Evolutionary conservation across 257 asterid species (phyloP).

Genomic region (Agastache rugosa): DNA sequence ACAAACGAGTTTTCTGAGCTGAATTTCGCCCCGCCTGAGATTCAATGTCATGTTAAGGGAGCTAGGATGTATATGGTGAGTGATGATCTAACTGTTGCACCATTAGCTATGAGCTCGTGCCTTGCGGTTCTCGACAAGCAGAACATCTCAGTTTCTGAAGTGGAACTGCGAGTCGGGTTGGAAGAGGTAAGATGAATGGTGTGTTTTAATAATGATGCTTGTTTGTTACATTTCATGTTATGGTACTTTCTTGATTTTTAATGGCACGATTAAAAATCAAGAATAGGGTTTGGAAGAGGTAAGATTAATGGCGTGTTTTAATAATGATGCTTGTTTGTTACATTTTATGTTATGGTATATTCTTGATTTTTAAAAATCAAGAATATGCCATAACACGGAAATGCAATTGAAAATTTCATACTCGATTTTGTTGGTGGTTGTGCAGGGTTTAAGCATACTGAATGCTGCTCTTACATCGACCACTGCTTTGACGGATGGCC

Average conservation of each 20-base stretch:
- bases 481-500: constrained; percentile 33
- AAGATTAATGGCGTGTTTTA: background rate
- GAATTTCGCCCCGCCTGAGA: background rate
- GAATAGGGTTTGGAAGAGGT: constrained; percentile 32
- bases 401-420: too few species aligned
- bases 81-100: background rate
- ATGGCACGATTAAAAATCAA: too few species aligned
- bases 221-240: too few species aligned
- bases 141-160: constrained; percentile 17
- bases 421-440: background rate
- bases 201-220: too few species aligned
- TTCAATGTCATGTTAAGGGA: background rate
- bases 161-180: constrained; percentile 8
- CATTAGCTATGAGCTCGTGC: background rate
- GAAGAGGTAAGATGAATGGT: constrained; percentile 32
- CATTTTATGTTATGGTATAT: too few species aligned
- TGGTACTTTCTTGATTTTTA: too few species aligned
- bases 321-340: too few species aligned
- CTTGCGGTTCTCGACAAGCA: background rate
- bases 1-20: too few species aligned
- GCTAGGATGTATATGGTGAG: background rate
- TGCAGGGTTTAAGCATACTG: constrained; percentile 36
- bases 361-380: too few species aligned
- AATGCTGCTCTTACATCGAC: constrained; percentile 38
- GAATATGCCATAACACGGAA: too few species aligned